These are phyloP conservation scores for Boletus reticulatus DNA, from an alignment of 768 basidiomycete genomes.

Conservation along the genomic window DNA sequence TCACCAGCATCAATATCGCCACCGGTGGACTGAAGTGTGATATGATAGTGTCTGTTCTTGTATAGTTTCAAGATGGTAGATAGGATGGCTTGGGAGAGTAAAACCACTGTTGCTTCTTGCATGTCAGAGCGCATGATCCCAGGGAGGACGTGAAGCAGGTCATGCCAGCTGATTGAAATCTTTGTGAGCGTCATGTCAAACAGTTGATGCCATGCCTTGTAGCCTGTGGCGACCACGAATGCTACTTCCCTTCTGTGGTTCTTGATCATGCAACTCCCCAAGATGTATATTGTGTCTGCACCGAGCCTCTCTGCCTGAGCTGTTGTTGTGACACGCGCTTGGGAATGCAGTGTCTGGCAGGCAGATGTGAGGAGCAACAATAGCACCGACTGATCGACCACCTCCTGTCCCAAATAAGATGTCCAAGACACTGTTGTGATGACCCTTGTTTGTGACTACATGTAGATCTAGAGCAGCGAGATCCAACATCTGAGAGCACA, in stretches of 20 bases:
- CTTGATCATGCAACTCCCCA: slow-evolving; percentile 83
- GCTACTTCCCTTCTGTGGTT: slow-evolving; percentile 84
- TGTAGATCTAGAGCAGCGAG: slow-evolving; percentile 87
- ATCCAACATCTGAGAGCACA: slow-evolving; percentile 84
- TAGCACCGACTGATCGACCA: slow-evolving; percentile 74
- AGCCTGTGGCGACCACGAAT: slow-evolving; percentile 64
- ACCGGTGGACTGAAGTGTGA: slow-evolving; percentile 62
- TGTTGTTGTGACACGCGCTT: slow-evolving; percentile 62
- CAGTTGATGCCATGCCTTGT: slow-evolving; percentile 82
- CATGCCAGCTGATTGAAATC: slow-evolving; percentile 80
- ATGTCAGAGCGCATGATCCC: slow-evolving; percentile 64
- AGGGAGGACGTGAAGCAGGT: slow-evolving; percentile 82
- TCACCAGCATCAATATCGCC: slow-evolving; percentile 63
- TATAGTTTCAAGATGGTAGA: slow-evolving; percentile 87
- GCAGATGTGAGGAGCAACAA: slow-evolving; percentile 64
- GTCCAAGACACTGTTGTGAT: slow-evolving; percentile 72
- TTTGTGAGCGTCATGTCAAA: slow-evolving; percentile 85
- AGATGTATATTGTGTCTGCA: slow-evolving; percentile 68
- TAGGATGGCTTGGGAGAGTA: slow-evolving; percentile 79
- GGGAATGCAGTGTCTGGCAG: slow-evolving; percentile 58
- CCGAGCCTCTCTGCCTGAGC: slow-evolving; percentile 65
- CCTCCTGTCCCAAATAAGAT: slow-evolving; percentile 78
- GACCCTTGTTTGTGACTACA: slow-evolving; percentile 74
- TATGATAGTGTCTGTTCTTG: slow-evolving; percentile 72
- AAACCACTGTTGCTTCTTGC: slow-evolving; percentile 68